These are phyloP conservation scores for Blastocystis sp. DNA, from an alignment of 352 stramenopile species.

Conservation along the genomic window DNA sequence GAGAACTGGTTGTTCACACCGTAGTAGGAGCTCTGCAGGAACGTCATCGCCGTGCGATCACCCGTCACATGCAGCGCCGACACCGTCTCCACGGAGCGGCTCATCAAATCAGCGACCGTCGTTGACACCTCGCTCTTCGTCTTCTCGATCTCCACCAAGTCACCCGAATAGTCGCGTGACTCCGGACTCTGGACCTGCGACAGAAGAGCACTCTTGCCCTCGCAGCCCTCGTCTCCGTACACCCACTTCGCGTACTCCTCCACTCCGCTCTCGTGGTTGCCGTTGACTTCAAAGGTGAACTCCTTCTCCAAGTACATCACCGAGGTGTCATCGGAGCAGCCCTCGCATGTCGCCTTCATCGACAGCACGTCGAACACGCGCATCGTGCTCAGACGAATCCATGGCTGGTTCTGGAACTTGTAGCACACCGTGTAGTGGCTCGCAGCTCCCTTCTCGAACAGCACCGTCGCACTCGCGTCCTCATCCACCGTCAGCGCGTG, in stretches of 20 bases:
- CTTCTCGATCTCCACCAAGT: conserved; percentile 12
- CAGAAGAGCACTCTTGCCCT: background rate
- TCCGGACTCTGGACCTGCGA: background rate
- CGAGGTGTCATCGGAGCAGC: background rate
- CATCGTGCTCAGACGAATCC: background rate
- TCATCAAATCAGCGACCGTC: background rate
- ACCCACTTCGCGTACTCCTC: conserved; percentile 49
- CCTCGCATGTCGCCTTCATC: background rate
- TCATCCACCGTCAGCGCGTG: background rate
- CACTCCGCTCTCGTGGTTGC: background rate
- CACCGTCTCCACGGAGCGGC: background rate
- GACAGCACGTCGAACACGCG: conserved; percentile 10
- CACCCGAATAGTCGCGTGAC: background rate
- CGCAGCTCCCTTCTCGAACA: background rate
- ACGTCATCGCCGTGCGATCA: conserved; percentile 9
- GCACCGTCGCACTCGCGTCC: background rate
- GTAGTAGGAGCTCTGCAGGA: conserved; percentile 46
- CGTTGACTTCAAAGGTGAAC: background rate
- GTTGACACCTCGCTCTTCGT: background rate
- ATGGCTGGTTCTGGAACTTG: conserved; percentile 33
- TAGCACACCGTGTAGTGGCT: conserved; percentile 31
- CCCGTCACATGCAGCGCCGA: background rate
- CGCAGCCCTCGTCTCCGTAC: conserved; percentile 50
- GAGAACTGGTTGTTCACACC: conserved; percentile 46
- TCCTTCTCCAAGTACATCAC: conserved; percentile 47